Evolutionary conservation across 2,329 filamentous ascomycete species (phyloP), one percentile per base, ranked within the genome.

Genomic region (Verticillium klebahnii): DNA sequence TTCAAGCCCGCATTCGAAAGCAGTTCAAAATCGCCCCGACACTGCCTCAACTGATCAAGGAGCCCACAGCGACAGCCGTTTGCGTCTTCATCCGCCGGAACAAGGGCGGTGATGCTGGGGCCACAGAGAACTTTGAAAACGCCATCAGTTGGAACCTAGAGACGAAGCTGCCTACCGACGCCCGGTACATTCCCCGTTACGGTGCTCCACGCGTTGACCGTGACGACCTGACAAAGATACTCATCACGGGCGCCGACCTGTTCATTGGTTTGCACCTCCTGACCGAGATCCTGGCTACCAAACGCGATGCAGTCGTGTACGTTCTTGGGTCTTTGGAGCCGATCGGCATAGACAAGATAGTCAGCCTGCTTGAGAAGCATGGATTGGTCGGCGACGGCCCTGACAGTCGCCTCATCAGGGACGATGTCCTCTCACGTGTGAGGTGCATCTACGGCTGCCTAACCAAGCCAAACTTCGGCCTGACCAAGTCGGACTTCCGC

Each of bases 1-100:
- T 71, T 17, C 67, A 69, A 52, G 66, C 68, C 25, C 65, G 64
- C 55, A 60, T 71, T 45, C 69, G 68, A 61, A 69, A 67, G 57
- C 64, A 66, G 34, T 67, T 70, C 63, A 67, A 67, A 62, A 65
- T 69, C 60, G 67, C 68, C 1, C 67, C 67, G 39, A 63, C 67
- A 23, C 62, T 70, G 2, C 66, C 68, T 14, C 64, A 66, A 23
- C 58, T 70, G 29, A 69, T 70, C 59, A 63, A 67, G 2, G 64
- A 69, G 19, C 68, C 68, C 7, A 70, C 68, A 5, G 66, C 66
- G 2, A 63, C 64, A 5, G 67, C 67, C 9, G 66, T 69, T 9
- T 68, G 65, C 39, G 60, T 65, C 45, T 69, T 64, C 45, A 63
- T 69, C 29, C 60, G 67, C 23, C 60, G 62, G 50, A 50, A 62